These are phyloP conservation scores for Colletotrichum sp. DNA, from an alignment of 2,329 filamentous ascomycete species.

Conservation along the genomic window DNA sequence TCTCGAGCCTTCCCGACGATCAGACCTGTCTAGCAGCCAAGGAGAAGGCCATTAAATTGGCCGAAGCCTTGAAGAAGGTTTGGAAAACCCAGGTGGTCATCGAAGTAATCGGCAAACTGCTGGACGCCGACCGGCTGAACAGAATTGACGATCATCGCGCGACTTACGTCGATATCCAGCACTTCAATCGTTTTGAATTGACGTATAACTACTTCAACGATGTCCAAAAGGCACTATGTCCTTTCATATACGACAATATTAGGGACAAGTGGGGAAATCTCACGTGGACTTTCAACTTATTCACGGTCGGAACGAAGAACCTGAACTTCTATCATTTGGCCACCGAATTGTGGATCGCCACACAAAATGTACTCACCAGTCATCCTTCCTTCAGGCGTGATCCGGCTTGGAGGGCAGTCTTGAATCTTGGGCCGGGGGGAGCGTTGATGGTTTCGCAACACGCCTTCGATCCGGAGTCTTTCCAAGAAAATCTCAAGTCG, in stretches of 20 bases:
- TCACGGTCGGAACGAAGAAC: not conserved
- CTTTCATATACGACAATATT: slow-evolving; percentile 39
- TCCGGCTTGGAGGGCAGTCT: not conserved
- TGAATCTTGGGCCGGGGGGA: not conserved
- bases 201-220: slow-evolving; percentile 32
- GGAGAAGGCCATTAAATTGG: slow-evolving; percentile 24
- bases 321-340: not conserved
- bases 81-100: not conserved
- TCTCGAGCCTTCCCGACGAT: slow-evolving; percentile 15
- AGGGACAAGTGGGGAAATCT: not conserved
- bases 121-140: not conserved
- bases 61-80: slow-evolving; percentile 1
- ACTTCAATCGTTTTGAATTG: slow-evolving; percentile 26
- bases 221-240: slow-evolving; percentile 38
- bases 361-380: not conserved
- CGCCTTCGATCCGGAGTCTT: slow-evolving; percentile 7
- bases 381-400: not conserved
- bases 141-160: slow-evolving; percentile 37
- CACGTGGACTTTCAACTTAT: not conserved
- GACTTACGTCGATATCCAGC: slow-evolving; percentile 37
- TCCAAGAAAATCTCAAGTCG: not conserved
- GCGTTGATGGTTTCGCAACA: not conserved
- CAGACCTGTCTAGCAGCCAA: slow-evolving; percentile 1
- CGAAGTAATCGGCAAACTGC: not conserved
- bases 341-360: not conserved